Conservation (phyloP, 192 early-diverging fungal species). For the Coemansia sp. region DNA sequence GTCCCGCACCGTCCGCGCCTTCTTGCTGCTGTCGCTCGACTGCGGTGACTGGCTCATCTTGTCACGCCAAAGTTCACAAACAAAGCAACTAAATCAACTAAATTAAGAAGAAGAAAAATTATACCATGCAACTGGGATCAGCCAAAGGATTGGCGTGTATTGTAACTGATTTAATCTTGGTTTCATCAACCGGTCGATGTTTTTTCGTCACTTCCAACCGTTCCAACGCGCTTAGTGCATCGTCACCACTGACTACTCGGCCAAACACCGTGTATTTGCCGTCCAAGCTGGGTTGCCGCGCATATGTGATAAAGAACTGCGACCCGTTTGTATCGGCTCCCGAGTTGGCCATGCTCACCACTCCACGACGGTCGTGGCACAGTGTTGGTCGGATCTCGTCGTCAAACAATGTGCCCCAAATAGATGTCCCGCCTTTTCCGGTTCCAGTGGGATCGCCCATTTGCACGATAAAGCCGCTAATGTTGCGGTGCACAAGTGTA, state of each 20-base stretch:
- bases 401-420: conserved; percentile 79
- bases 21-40: conserved; percentile 11
- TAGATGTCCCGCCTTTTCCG: conserved; percentile 83
- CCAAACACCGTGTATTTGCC: conserved; percentile 75
- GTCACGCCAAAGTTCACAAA: background rate
- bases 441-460: conserved; percentile 87
- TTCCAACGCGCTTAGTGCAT: conserved; percentile 82
- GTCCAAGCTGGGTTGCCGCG: conserved; percentile 83
- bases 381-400: conserved; percentile 79
- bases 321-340: conserved; percentile 88
- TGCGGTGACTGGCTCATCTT: conserved; percentile 2
- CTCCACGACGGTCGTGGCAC: conserved; percentile 84
- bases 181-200: conserved; percentile 73
- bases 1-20: conserved; percentile 21
- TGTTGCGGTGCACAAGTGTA: conserved; percentile 81
- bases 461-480: conserved; percentile 84
- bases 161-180: conserved; percentile 72
- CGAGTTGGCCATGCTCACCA: conserved; percentile 91
- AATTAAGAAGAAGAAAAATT: conserved; percentile 8
- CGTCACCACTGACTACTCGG: conserved; percentile 82
- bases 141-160: conserved; percentile 97
- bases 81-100: background rate
- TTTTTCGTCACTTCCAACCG: conserved; percentile 83
- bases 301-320: conserved; percentile 90
- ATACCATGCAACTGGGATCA: conserved; percentile 51